Percentiles rank a stretch among this genome's conserved stretches.
Evolutionary conservation across 768 basidiomycete species (phyloP).

Genomic region (Hebeloma cylindrosporum): DNA sequence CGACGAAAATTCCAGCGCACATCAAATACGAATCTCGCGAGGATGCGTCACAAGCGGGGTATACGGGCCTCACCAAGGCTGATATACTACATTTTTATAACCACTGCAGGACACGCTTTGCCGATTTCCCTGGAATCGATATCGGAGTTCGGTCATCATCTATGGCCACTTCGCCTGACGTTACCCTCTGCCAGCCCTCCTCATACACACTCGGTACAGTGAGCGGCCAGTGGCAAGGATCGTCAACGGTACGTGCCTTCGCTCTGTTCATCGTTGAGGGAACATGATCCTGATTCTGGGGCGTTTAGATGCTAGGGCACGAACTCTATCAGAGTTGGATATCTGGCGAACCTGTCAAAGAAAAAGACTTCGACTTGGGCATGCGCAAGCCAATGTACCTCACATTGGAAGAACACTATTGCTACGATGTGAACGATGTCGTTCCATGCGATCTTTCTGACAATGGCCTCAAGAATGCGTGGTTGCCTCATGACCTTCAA

Average conservation of each 20-base stretch:
- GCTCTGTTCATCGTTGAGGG: not conserved
- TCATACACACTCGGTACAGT: constrained; percentile 45
- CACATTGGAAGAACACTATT: constrained; percentile 49
- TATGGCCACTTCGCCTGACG: constrained; percentile 13
- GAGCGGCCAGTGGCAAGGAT: constrained; percentile 51
- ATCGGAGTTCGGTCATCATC: constrained; percentile 18
- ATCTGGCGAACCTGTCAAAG: constrained; percentile 31
- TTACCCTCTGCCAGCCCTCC: constrained; percentile 20
- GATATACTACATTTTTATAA: constrained; percentile 45
- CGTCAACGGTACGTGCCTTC: constrained; percentile 41
- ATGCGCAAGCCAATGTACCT: constrained; percentile 49
- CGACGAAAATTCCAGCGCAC: constrained; percentile 40
- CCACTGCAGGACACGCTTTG: constrained; percentile 42
- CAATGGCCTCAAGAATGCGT: constrained; percentile 42
- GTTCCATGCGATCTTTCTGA: constrained; percentile 35
- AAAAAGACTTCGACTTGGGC: constrained; percentile 32
- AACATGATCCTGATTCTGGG: too few species aligned
- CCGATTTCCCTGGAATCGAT: constrained; percentile 30
- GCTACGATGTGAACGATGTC: constrained; percentile 30
- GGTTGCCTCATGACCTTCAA: constrained; percentile 42
- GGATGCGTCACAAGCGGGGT: constrained; percentile 29
- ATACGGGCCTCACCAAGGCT: constrained; percentile 43
- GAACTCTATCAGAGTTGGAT: too few species aligned
- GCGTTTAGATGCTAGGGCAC: too few species aligned
- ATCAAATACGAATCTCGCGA: constrained; percentile 32